These are phyloP conservation scores for Neopestalotiopsis sp. DNA, from an alignment of 2,329 filamentous ascomycete species.

Conservation along the genomic window DNA sequence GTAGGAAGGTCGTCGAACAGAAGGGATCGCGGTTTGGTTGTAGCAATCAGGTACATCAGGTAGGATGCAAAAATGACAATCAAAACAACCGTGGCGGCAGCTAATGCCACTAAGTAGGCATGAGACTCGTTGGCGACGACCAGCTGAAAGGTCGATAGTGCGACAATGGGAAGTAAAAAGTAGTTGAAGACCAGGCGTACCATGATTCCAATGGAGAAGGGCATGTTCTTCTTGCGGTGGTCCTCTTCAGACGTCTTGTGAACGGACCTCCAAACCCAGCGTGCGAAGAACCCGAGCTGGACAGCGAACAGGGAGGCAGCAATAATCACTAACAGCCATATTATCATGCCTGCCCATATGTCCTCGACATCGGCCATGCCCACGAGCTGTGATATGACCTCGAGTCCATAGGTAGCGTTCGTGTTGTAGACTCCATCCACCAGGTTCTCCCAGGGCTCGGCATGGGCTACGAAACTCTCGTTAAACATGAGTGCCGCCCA, in stretches of 20 bases:
- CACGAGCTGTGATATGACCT: slow-evolving; percentile 78
- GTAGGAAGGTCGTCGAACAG: slow-evolving; percentile 94
- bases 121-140: slow-evolving; percentile 74
- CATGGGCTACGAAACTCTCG: slow-evolving; percentile 78
- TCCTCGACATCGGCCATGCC: slow-evolving; percentile 79
- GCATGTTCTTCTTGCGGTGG: slow-evolving; percentile 86
- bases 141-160: slow-evolving; percentile 89
- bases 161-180: slow-evolving; percentile 84
- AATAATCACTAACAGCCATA: slow-evolving; percentile 85
- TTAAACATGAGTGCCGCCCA: slow-evolving; percentile 97
- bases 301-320: slow-evolving; percentile 69
- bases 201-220: slow-evolving; percentile 80
- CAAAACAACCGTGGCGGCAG: slow-evolving; percentile 74
- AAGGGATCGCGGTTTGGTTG: slow-evolving; percentile 80
- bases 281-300: slow-evolving; percentile 76
- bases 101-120: slow-evolving; percentile 73
- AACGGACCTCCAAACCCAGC: slow-evolving; percentile 77
- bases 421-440: slow-evolving; percentile 87
- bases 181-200: slow-evolving; percentile 91
- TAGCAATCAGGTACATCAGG: slow-evolving; percentile 81
- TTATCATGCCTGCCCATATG: slow-evolving; percentile 92
- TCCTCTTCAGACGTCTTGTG: slow-evolving; percentile 82
- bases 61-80: slow-evolving; percentile 77
- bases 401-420: slow-evolving; percentile 79
- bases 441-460: slow-evolving; percentile 68